Conservation (phyloP, 768 basidiomycete genomes). For the Boletus barrowsii region DNA sequence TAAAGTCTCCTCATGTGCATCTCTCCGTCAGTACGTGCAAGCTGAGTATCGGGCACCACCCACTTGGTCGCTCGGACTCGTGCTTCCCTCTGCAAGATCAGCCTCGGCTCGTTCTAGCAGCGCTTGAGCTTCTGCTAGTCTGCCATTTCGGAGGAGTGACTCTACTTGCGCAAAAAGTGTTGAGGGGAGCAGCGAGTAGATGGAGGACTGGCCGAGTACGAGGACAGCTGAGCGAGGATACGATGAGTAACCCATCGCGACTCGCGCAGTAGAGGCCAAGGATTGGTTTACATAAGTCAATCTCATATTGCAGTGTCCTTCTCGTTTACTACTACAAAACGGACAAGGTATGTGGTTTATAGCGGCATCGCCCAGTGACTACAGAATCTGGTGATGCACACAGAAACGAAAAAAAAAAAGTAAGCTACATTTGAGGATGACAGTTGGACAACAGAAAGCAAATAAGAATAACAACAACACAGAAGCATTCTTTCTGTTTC, state of each 20-base stretch:
- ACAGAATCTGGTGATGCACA: too few species aligned
- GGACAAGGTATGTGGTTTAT: too few species aligned
- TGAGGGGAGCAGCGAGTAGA: slow-evolving; percentile 67
- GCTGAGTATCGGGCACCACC: background rate
- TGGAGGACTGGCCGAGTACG: slow-evolving; percentile 54
- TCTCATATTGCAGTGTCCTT: too few species aligned
- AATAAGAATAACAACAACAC: slow-evolving; percentile 24
- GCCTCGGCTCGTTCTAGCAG: slow-evolving; percentile 58
- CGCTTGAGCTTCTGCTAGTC: slow-evolving; percentile 60
- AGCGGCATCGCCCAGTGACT: too few species aligned
- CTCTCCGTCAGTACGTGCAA: slow-evolving; percentile 8
- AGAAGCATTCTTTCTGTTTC: slow-evolving; percentile 4
- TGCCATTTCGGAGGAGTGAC: slow-evolving; percentile 59
- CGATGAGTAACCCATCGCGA: slow-evolving; percentile 29
- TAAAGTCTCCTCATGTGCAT: slow-evolving; percentile 56
- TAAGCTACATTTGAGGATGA: background rate
- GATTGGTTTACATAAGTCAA: slow-evolving; percentile 14
- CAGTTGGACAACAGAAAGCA: slow-evolving; percentile 9
- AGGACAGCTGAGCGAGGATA: slow-evolving; percentile 71
- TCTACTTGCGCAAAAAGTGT: slow-evolving; percentile 74
- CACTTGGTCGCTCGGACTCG: slow-evolving; percentile 9
- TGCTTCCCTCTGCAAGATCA: slow-evolving; percentile 11
- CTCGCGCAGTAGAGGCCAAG: background rate
- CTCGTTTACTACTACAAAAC: too few species aligned
- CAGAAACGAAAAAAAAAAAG: too few species aligned